These are phyloP conservation scores for Coniochaeta ligniaria DNA, from an alignment of 2,329 filamentous ascomycete species.

Conservation along the genomic window DNA sequence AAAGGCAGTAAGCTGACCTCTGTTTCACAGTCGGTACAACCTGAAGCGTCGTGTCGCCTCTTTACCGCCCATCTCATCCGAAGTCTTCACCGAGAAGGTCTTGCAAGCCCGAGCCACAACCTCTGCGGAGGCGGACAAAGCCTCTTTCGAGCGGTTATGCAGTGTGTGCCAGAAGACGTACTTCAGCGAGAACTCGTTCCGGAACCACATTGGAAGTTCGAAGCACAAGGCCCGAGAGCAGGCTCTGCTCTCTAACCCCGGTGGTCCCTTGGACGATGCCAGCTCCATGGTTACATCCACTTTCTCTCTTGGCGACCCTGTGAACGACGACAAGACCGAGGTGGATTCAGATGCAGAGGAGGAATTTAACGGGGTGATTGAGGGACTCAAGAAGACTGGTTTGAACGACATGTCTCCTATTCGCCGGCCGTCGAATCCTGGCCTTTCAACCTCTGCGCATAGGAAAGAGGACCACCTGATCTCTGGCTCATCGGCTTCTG, in stretches of 20 bases:
- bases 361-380: conserved; percentile 71
- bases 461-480: conserved; percentile 39
- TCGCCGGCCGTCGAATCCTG: conserved; percentile 46
- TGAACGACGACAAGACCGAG: conserved; percentile 34
- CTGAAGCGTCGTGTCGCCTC: conserved; percentile 89
- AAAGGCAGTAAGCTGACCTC: conserved; percentile 8
- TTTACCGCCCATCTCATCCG: conserved; percentile 82
- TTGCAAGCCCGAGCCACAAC: conserved; percentile 81
- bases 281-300: conserved; percentile 85
- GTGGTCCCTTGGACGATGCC: conserved; percentile 48
- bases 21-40: conserved; percentile 69
- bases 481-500: conserved; percentile 16
- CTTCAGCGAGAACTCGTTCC: conserved; percentile 92
- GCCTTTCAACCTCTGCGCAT: conserved; percentile 29
- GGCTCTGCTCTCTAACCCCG: conserved; percentile 27
- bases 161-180: conserved; percentile 83
- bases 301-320: conserved; percentile 81
- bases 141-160: conserved; percentile 80
- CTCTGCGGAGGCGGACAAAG: conserved; percentile 78
- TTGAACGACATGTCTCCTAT: conserved; percentile 40
- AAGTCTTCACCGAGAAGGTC: conserved; percentile 93
- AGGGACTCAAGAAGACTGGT: conserved; percentile 64
- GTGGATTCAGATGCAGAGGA: conserved; percentile 63
- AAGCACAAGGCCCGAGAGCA: conserved; percentile 74
- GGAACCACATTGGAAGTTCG: conserved; percentile 84